Evolutionary conservation across 805 yeast species (phyloP).

Genomic region (Candida michaelii): DNA sequence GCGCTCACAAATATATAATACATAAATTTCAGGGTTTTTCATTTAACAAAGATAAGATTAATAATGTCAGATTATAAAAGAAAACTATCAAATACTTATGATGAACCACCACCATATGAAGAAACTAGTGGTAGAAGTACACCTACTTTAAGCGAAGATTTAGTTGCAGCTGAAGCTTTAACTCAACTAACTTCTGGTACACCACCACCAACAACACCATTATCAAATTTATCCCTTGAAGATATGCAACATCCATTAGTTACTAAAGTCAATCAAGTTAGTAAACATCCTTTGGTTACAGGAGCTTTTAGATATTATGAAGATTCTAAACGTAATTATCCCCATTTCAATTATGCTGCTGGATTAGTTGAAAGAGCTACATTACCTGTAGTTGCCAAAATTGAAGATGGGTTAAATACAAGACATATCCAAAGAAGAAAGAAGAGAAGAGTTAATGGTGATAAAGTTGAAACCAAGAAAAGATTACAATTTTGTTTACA

Average conservation of each 20-base stretch:
- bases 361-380: conserved; percentile 59
- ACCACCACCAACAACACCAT: conserved; percentile 14
- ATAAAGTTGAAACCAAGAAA: conserved; percentile 59
- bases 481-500: conserved; percentile 78
- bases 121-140: conserved; percentile 7
- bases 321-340: conserved; percentile 44
- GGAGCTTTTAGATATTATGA: conserved; percentile 51
- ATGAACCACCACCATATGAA: conserved; percentile 14
- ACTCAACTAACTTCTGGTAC: conserved; percentile 30
- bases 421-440: conserved; percentile 24
- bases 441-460: conserved; percentile 16
- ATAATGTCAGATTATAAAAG: conserved; percentile 11
- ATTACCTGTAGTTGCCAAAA: conserved; percentile 50
- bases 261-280: conserved; percentile 35
- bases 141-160: conserved; percentile 12
- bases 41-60: neutral
- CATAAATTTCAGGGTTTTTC: conserved; percentile 5
- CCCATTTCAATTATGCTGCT: conserved; percentile 59
- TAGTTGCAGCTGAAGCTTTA: conserved; percentile 37
- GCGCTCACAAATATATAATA: conserved; percentile 5
- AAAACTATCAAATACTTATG: conserved; percentile 8
- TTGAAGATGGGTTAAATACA: conserved; percentile 45
- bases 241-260: conserved; percentile 37
- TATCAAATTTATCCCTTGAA: conserved; percentile 11
- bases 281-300: conserved; percentile 43